phyloP scores from a whole-genome alignment of 1,284 basidiomycete genomes.

The Microbotryomycetes sp. region DNA sequence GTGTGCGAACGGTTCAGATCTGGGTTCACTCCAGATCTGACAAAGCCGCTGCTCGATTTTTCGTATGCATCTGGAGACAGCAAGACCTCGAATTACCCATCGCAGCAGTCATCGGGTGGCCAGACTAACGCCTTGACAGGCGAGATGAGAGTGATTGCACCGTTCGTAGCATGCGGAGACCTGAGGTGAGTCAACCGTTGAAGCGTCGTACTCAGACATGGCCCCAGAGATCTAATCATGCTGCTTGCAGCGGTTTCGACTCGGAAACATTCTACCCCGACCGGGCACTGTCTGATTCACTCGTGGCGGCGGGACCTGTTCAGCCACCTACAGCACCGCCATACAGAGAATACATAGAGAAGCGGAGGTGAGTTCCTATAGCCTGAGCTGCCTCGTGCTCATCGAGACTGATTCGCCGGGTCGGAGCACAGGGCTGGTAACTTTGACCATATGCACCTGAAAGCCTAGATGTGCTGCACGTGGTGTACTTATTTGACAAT shows the following conservation, averaged over 20 bases:
- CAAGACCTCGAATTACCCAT: neutral
- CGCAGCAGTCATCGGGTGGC: neutral
- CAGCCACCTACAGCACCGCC: conserved; percentile 32
- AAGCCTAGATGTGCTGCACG: no score
- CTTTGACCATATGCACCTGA: no score
- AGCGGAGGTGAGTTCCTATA: conserved; percentile 5
- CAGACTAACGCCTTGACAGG: conserved; percentile 14
- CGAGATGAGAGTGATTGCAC: conserved; percentile 36
- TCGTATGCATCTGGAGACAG: conserved; percentile 14
- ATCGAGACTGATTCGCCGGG: no score
- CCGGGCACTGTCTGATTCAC: neutral
- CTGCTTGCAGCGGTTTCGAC: conserved; percentile 29
- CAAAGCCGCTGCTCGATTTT: conserved; percentile 36
- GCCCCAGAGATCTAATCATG: no score
- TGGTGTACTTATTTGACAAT: no score
- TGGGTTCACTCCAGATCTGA: conserved; percentile 35
- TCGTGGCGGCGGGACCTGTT: conserved; percentile 15
- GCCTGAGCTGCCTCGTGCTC: neutral
- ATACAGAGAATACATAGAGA: conserved; percentile 34
- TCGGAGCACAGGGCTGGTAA: no score
- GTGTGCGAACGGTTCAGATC: conserved; percentile 49
- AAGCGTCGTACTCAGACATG: no score
- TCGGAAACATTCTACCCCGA: conserved; percentile 36
- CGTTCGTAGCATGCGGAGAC: conserved; percentile 40
- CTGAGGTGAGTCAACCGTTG: conserved; percentile 36